A percentile compares a stretch with the other conserved stretches of the same genome.
These are phyloP conservation scores for Dendrobium officinale DNA, from an alignment of 106 monocot species.

Conservation along the genomic window DNA sequence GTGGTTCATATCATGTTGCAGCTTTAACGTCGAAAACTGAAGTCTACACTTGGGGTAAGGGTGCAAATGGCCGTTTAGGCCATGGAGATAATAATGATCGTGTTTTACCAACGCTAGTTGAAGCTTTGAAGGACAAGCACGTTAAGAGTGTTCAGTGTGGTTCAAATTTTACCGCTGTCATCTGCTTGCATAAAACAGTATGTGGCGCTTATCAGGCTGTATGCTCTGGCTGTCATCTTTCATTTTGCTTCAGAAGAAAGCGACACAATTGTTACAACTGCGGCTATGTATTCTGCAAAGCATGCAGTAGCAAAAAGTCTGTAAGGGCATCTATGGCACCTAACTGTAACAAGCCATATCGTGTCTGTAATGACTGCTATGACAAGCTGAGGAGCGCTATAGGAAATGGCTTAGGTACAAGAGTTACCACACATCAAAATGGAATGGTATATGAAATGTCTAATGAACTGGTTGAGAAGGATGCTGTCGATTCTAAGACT, in stretches of 20 bases:
- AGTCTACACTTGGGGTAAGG: conserved; percentile 32
- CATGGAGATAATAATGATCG: no score
- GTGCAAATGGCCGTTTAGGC: conserved; percentile 3
- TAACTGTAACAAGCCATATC: conserved; percentile 71
- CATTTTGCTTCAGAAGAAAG: conserved; percentile 86
- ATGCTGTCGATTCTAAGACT: conserved; percentile 2
- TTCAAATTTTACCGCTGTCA: no score
- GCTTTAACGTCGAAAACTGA: no score
- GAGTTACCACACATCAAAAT: no score
- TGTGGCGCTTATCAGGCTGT: no score
- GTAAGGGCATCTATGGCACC: conserved; percentile 68
- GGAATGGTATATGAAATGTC: no score
- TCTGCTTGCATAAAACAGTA: no score
- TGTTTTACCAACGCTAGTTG: no score
- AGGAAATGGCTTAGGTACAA: no score
- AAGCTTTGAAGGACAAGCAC: no score
- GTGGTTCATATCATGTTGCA: conserved; percentile 23
- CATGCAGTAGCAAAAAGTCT: conserved; percentile 62
- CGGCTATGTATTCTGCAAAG: conserved; percentile 29
- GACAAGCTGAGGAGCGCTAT: conserved; percentile 23
- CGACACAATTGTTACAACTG: no score
- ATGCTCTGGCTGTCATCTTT: conserved; percentile 34
- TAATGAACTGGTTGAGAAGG: conserved; percentile 27
- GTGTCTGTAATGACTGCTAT: conserved; percentile 76
- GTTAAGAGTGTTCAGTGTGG: no score